Base-by-base conservation (phyloP, 2,329 filamentous ascomycete genomes). In the Exophiala bonariae region DNA sequence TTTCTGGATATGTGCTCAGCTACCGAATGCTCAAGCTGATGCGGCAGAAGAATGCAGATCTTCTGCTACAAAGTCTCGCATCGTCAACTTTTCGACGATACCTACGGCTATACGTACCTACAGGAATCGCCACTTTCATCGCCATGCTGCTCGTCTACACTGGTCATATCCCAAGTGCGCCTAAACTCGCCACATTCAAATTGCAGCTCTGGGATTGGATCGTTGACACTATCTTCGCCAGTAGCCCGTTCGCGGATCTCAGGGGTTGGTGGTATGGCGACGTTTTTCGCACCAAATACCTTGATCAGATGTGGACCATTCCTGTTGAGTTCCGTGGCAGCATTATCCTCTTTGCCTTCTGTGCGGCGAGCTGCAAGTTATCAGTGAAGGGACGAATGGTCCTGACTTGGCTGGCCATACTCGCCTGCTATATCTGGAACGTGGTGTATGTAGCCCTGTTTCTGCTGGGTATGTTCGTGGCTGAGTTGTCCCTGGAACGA, bases 1-100 rank as follows among this genome's bases (percentile, higher is more conserved):
- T 81, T 43, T 81, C 79, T 0, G 79, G 79, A 50, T 82, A 81
- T 52, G 78, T 78, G 4, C 65, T 82, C 7, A 73, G 77, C 2
- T 61, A 71, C 13, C 77, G 76, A 54, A 70, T 77, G 0, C 50
- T 80, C 41, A 63, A 62, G 8, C 62, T 78, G 26, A 48, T 51
- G 46, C 48, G 47, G 5, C 20, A 38, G 7, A 34, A 18, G 11
- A 9, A 41, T 9, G 23, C 41, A 17, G 26, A 13, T 10, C 30
- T 33, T 37, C 13, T 46, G 16, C 37, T 45, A 2, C 17, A 37
- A 4, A 35, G 19, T 18, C 38, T 50, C 6, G 47, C 47, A 19
- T 71, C 70, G 60, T 16, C 61, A 3, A 57, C 60, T 5, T 62
- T 63, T 16, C 62, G 65, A 39, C 57, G 65, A 2, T 49, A 59